Percentiles rank a stretch among this genome's conserved stretches.
These are phyloP conservation scores for Aspergillus intermedius DNA, from an alignment of 2,329 filamentous ascomycete species.

Conservation along the genomic window DNA sequence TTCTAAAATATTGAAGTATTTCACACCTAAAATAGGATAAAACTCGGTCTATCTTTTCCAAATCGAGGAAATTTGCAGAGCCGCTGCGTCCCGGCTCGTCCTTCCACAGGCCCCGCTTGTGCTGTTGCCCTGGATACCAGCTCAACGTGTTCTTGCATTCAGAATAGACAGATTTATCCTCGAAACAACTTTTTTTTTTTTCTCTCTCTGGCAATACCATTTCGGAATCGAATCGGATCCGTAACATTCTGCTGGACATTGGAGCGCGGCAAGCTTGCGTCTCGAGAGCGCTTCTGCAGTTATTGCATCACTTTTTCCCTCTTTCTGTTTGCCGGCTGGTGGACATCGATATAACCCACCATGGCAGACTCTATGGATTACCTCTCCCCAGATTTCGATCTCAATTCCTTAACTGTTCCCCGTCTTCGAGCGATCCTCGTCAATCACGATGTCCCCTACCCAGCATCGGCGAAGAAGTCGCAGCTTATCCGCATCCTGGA, in stretches of 20 bases:
- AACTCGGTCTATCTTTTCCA: no score
- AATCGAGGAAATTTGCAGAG: background rate
- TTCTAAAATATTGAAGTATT: no score
- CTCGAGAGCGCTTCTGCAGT: background rate
- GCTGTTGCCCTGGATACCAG: conserved; percentile 36
- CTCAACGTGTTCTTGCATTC: conserved; percentile 8
- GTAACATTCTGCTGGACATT: background rate
- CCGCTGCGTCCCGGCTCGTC: background rate
- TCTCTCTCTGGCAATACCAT: background rate
- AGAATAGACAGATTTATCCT: background rate
- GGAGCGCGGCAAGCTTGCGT: background rate
- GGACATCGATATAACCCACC: conserved; percentile 5
- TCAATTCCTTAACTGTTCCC: conserved; percentile 74
- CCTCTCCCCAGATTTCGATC: conserved; percentile 79
- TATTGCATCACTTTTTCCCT: background rate
- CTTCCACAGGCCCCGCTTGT: conserved; percentile 11
- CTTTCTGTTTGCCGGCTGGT: background rate
- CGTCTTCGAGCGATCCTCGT: conserved; percentile 86
- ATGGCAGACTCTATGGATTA: conserved; percentile 66
- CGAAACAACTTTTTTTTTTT: background rate
- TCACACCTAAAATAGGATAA: no score
- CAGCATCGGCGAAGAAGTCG: conserved; percentile 83
- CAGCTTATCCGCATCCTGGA: conserved; percentile 82
- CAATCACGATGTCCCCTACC: conserved; percentile 77
- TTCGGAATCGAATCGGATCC: background rate